phyloP scores from a whole-genome alignment of 805 yeast species.

The Suhomyces sp. region DNA sequence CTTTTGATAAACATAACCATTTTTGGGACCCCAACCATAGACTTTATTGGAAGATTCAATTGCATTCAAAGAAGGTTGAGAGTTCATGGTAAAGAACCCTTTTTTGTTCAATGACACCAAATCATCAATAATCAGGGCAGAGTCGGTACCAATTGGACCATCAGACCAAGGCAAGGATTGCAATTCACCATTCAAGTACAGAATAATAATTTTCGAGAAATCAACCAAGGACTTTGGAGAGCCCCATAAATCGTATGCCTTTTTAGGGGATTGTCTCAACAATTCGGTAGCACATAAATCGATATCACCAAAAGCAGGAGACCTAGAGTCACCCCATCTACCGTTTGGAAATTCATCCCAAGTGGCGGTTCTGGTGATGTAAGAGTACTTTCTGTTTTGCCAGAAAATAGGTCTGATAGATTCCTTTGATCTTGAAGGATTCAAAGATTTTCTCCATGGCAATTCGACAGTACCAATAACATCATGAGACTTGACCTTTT shows the following conservation, averaged over 20 bases:
- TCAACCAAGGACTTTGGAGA: conserved; percentile 62
- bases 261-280: conserved; percentile 78
- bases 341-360: conserved; percentile 99
- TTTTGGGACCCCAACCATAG: conserved; percentile 94
- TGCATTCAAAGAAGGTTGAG: conserved; percentile 92
- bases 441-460: conserved; percentile 93
- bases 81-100: conserved; percentile 81
- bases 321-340: conserved; percentile 96
- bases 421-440: conserved; percentile 76
- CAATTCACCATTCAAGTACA: conserved; percentile 70
- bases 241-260: conserved; percentile 88
- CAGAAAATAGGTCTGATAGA: conserved; percentile 92
- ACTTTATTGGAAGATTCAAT: conserved; percentile 64
- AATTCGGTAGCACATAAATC: conserved; percentile 78
- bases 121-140: conserved; percentile 56
- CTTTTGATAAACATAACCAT: conserved; percentile 92
- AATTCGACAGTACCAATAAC: conserved; percentile 42
- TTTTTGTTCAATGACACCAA: conserved; percentile 63
- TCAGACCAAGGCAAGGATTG: conserved; percentile 92
- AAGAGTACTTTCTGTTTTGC: conserved; percentile 90
- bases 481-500: conserved; percentile 38
- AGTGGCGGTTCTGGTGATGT: conserved; percentile 81
- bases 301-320: conserved; percentile 94
- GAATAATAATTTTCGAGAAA: conserved; percentile 59
- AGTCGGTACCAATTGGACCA: conserved; percentile 79